Conservation (phyloP, 257 asterid species). For the Plantago major region DNA sequence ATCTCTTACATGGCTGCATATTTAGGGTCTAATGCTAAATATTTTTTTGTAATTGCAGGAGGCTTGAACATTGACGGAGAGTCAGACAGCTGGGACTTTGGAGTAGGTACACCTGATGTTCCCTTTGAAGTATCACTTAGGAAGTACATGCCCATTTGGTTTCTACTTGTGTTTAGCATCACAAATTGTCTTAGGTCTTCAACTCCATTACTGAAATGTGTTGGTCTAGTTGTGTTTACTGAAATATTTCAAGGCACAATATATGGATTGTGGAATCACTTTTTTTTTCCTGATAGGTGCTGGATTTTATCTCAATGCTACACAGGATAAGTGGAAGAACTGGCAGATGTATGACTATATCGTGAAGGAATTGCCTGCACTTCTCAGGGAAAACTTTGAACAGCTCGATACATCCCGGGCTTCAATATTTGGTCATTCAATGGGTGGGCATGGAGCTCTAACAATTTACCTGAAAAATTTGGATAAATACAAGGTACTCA, state of each 20-base stretch:
- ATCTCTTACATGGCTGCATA: not conserved
- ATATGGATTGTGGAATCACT: not conserved
- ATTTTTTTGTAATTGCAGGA: conserved; percentile 45
- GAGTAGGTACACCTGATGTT: conserved; percentile 53
- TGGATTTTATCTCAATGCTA: conserved; percentile 97
- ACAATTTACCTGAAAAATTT: conserved; percentile 84
- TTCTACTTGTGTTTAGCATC: not conserved
- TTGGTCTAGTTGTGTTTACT: not conserved
- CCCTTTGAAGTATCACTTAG: conserved; percentile 12
- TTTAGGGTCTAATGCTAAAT: not conserved
- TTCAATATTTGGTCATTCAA: conserved; percentile 91
- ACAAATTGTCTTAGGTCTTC: not conserved
- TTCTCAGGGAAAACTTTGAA: conserved; percentile 68
- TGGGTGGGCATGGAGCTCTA: conserved; percentile 99
- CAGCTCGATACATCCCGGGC: conserved; percentile 84
- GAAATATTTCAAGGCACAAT: not conserved
- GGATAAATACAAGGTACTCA: conserved; percentile 82
- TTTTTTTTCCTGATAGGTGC: conserved; percentile 51
- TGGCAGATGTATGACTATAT: conserved; percentile 97
- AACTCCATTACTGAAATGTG: not conserved
- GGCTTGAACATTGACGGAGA: conserved; percentile 96
- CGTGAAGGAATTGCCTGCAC: conserved; percentile 89
- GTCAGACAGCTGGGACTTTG: conserved; percentile 99
- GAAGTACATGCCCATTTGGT: conserved; percentile 1
- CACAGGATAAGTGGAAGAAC: conserved; percentile 98